Conservation (phyloP, 2,329 filamentous ascomycete species). For the Sarocladium brachiariae region DNA sequence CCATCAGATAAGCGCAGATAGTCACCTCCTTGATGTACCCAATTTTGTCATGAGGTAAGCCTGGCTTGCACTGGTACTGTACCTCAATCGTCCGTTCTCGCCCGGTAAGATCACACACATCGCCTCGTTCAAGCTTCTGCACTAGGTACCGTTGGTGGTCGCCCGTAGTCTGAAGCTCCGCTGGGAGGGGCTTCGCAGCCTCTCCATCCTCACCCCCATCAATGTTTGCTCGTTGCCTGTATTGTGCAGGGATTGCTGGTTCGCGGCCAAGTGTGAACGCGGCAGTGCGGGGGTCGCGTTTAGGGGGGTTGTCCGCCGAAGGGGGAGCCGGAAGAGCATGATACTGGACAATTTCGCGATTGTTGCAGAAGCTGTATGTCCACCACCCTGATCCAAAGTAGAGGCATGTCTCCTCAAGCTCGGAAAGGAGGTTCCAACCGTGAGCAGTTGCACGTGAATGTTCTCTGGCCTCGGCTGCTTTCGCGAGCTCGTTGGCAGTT, state of each 20-base stretch:
- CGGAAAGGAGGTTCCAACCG: constrained; percentile 73
- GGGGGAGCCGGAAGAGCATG: constrained; percentile 67
- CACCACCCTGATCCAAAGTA: constrained; percentile 85
- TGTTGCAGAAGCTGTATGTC: constrained; percentile 94
- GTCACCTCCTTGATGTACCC: constrained; percentile 89
- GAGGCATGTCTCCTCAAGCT: constrained; percentile 76
- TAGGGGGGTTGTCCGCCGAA: constrained; percentile 60
- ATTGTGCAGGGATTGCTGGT: constrained; percentile 24
- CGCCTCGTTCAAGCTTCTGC: constrained; percentile 72
- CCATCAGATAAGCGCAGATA: constrained; percentile 89
- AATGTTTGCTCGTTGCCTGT: constrained; percentile 9
- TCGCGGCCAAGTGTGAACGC: constrained; percentile 70
- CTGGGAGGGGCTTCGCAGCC: constrained; percentile 31
- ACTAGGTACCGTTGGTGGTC: constrained; percentile 74
- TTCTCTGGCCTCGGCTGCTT: constrained; percentile 73
- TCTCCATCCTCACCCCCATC: constrained; percentile 12
- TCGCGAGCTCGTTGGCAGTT: constrained; percentile 59
- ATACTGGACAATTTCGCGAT: constrained; percentile 80
- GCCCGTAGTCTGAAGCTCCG: constrained; percentile 72
- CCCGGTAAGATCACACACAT: constrained; percentile 78
- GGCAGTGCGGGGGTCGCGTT: constrained; percentile 67
- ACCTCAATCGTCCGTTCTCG: constrained; percentile 78
- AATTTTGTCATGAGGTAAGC: constrained; percentile 66
- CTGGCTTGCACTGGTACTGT: constrained; percentile 72
- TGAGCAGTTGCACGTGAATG: constrained; percentile 67